phyloP scores from a whole-genome alignment of 1,139 yeast genomes.

The Yamadazyma sp. region DNA sequence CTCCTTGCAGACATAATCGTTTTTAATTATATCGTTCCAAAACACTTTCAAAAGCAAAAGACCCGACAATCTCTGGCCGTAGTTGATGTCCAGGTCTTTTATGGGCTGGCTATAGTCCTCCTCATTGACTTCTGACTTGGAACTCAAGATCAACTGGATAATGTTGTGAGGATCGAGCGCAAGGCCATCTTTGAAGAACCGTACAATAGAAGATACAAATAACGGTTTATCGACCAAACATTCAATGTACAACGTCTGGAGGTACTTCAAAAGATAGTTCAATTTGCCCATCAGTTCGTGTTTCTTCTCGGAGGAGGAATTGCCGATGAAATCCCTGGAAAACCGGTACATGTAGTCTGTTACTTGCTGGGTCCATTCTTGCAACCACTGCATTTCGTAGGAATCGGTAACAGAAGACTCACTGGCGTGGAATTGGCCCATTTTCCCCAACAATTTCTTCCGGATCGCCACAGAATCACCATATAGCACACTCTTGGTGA shows the following conservation, averaged over 20 bases:
- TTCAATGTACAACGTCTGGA: conserved; percentile 67
- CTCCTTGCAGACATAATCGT: conserved; percentile 60
- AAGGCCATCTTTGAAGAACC: conserved; percentile 53
- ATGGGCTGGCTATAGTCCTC: conserved; percentile 13
- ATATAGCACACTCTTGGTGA: conserved; percentile 80
- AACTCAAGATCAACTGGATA: conserved; percentile 17
- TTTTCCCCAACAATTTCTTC: conserved; percentile 40
- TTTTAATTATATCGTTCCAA: conserved; percentile 64
- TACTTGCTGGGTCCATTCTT: conserved; percentile 87
- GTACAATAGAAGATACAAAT: conserved; percentile 63
- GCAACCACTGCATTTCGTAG: conserved; percentile 61
- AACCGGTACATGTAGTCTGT: conserved; percentile 57
- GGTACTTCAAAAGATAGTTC: conserved; percentile 57
- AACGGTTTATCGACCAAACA: conserved; percentile 60
- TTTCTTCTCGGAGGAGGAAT: conserved; percentile 30
- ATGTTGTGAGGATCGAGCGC: conserved; percentile 37
- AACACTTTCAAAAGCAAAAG: conserved; percentile 62
- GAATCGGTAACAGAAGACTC: conserved; percentile 8
- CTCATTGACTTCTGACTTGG: conserved; percentile 13
- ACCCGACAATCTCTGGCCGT: conserved; percentile 40
- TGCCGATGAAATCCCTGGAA: conserved; percentile 36
- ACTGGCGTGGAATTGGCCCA: conserved; percentile 9
- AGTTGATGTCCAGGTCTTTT: conserved; percentile 27
- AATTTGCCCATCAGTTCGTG: conserved; percentile 53
- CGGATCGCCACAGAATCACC: conserved; percentile 74